phyloP scores from a whole-genome alignment of 257 asterid species.

The Plectranthus barbatus region DNA sequence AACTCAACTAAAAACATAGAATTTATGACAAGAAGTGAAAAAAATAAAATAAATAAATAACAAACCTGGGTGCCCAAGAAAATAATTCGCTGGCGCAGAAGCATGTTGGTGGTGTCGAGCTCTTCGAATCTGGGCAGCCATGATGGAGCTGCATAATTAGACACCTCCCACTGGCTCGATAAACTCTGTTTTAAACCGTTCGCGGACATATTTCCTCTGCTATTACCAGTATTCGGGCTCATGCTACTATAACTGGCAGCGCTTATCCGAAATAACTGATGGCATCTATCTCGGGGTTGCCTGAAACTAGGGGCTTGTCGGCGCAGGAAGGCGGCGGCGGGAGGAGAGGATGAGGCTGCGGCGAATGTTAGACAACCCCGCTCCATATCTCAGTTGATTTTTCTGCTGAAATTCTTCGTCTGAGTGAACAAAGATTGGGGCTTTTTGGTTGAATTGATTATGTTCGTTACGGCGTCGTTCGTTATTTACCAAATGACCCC shows the following conservation, averaged over 20 bases:
- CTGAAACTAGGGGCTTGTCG: constrained; percentile 1
- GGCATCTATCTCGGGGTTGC: constrained; percentile 1
- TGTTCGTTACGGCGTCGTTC: not conserved
- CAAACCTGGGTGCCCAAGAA: constrained; percentile 85
- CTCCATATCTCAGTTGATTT: constrained; percentile 17
- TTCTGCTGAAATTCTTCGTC: not conserved
- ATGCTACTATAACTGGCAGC: not conserved
- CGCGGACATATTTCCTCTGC: constrained; percentile 14
- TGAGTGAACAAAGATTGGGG: constrained; percentile 11
- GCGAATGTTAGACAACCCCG: constrained; percentile 21
- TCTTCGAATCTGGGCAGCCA: constrained; percentile 91
- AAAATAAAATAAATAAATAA: not conserved
- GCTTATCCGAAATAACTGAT: constrained; percentile 9
- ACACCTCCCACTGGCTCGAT: constrained; percentile 58
- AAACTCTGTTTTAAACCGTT: constrained; percentile 37
- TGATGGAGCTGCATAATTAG: constrained; percentile 63
- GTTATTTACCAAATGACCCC: not conserved
- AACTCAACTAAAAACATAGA: not conserved
- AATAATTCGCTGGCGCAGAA: constrained; percentile 90
- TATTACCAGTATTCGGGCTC: not conserved
- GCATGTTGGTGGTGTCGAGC: constrained; percentile 95
- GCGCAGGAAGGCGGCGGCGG: constrained; percentile 18
- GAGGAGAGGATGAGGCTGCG: constrained; percentile 25
- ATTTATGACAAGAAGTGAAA: not conserved
- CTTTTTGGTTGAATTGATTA: not conserved